These are phyloP conservation scores for Macrolepiota fuliginosa DNA, from an alignment of 768 basidiomycete genomes.

Conservation along the genomic window DNA sequence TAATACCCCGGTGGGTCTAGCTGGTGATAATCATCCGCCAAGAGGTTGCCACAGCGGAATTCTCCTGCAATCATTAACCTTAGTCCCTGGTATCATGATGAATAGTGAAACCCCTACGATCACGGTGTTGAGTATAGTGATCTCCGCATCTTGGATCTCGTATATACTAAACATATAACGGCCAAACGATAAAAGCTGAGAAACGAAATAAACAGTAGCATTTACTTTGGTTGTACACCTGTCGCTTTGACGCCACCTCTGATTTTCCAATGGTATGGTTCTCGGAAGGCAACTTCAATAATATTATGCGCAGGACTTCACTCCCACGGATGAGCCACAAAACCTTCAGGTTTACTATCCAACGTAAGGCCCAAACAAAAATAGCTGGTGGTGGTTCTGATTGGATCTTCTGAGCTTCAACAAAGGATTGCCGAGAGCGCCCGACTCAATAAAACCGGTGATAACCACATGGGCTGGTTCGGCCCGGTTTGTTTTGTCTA, in stretches of 20 bases:
- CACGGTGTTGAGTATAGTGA: background rate
- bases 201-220: background rate
- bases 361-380: background rate
- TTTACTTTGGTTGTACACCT: background rate
- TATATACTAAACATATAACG: background rate
- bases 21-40: too few relatives aligned
- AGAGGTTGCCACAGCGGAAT: too few relatives aligned
- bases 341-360: background rate
- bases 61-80: too few relatives aligned
- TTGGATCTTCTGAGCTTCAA: background rate
- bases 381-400: background rate
- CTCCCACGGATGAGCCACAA: slow-evolving; percentile 8
- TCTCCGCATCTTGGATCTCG: slow-evolving; percentile 6
- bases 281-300: background rate
- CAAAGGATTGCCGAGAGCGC: background rate
- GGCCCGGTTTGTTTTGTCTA: background rate
- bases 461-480: background rate
- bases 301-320: background rate
- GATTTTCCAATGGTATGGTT: background rate
- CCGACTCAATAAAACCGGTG: background rate
- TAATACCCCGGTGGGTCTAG: slow-evolving; percentile 30
- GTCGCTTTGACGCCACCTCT: background rate
- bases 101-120: background rate
- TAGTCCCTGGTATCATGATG: too few relatives aligned
- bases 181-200: background rate